Evolutionary conservation across 2,329 filamentous ascomycete species (phyloP).

Genomic region (Cyanodermella asteris): DNA sequence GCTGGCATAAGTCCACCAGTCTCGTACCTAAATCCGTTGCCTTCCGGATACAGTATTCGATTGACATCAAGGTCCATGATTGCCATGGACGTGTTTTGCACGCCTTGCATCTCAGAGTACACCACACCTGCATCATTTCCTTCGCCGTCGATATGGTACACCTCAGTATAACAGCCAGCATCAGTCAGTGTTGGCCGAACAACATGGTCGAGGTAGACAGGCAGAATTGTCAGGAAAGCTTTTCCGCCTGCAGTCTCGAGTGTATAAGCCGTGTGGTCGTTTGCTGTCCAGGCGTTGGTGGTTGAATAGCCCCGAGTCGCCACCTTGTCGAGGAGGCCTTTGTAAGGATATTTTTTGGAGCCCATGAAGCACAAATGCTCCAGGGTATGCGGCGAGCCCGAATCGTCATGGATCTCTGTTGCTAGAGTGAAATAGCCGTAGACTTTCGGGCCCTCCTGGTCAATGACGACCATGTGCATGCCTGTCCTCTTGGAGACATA

Average conservation of each 20-base stretch:
- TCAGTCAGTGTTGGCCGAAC: slow-evolving; percentile 82
- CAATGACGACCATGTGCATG: slow-evolving; percentile 81
- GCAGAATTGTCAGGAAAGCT: slow-evolving; percentile 82
- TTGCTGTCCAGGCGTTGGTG: slow-evolving; percentile 94
- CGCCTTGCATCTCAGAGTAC: slow-evolving; percentile 96
- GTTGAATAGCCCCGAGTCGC: slow-evolving; percentile 80
- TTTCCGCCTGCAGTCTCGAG: slow-evolving; percentile 93
- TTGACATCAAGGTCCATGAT: slow-evolving; percentile 72
- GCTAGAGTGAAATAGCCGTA: slow-evolving; percentile 88
- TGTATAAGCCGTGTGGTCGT: slow-evolving; percentile 90
- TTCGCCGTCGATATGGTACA: slow-evolving; percentile 82
- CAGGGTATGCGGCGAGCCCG: slow-evolving; percentile 72
- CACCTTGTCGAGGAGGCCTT: slow-evolving; percentile 83
- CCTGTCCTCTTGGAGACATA: slow-evolving; percentile 92
- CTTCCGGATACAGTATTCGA: slow-evolving; percentile 65
- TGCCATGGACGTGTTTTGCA: slow-evolving; percentile 65
- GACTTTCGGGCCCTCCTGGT: slow-evolving; percentile 84
- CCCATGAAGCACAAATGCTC: slow-evolving; percentile 75
- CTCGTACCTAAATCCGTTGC: slow-evolving; percentile 85
- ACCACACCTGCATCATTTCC: slow-evolving; percentile 93
- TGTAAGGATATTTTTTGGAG: slow-evolving; percentile 81
- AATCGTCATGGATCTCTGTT: slow-evolving; percentile 95
- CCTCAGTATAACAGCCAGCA: slow-evolving; percentile 81
- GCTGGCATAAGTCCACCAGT: slow-evolving; percentile 96
- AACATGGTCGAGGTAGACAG: slow-evolving; percentile 87